Evolutionary conservation across 1,284 basidiomycete genomes (phyloP).

Genomic region (Rhodotorula sp.): DNA sequence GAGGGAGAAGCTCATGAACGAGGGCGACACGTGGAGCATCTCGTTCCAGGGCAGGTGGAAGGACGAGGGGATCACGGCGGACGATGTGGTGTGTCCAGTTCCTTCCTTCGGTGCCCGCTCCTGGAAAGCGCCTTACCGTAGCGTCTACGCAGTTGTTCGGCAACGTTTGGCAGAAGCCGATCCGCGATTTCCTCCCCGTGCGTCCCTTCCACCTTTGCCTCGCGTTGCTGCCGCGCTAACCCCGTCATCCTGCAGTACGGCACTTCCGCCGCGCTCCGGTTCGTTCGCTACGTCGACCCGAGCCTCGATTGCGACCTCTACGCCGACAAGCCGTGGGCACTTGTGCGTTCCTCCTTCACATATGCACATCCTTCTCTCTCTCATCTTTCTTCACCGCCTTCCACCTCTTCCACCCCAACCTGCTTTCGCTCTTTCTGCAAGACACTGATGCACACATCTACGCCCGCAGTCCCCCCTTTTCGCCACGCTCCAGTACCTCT

Average conservation of each 20-base stretch:
- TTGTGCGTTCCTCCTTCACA: constrained; percentile 24
- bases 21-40: constrained; percentile 33
- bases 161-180: constrained; percentile 41
- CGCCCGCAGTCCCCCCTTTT: constrained; percentile 39
- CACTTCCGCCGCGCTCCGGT: constrained; percentile 41
- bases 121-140: background rate
- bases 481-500: constrained; percentile 37
- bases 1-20: constrained; percentile 16
- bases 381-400: background rate
- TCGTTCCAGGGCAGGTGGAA: constrained; percentile 29
- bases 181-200: constrained; percentile 30
- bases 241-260: constrained; percentile 25
- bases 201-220: background rate
- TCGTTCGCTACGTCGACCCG: constrained; percentile 44
- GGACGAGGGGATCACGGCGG: constrained; percentile 10
- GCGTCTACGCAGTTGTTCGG: constrained; percentile 23
- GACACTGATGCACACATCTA: too few relatives aligned
- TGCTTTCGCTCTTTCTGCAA: too few relatives aligned
- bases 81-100: constrained; percentile 26
- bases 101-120: too few relatives aligned
- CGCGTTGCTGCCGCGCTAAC: too few relatives aligned
- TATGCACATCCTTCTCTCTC: background rate
- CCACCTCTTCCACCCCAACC: too few relatives aligned
- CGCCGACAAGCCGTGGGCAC: constrained; percentile 46
- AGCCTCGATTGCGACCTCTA: constrained; percentile 45